A percentile compares a stretch with the other conserved stretches of the same genome.
These are phyloP conservation scores for Epichloe brachyelytri DNA, from an alignment of 2,329 filamentous ascomycete genomes.

Conservation along the genomic window DNA sequence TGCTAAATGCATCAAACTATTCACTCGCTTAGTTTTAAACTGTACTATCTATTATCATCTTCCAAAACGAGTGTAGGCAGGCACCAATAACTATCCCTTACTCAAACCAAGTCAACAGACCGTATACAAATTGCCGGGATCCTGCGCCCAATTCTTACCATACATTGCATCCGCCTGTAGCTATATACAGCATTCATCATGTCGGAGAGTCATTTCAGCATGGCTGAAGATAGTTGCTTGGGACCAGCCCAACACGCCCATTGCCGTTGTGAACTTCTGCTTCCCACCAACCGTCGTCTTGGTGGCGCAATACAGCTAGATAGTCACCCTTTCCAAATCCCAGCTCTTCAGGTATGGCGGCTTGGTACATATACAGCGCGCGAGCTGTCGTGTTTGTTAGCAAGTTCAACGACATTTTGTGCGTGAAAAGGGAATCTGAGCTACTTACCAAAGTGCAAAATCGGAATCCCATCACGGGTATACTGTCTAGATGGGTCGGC, in stretches of 20 bases:
- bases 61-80: neutral
- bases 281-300: slow-evolving; percentile 99
- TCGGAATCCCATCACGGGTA: slow-evolving; percentile 73
- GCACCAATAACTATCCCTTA: neutral
- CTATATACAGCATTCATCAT: slow-evolving; percentile 5
- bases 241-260: slow-evolving; percentile 47
- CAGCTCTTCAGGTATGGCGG: slow-evolving; percentile 89
- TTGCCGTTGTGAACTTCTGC: slow-evolving; percentile 70
- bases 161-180: neutral
- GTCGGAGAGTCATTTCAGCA: slow-evolving; percentile 18
- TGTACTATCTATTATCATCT: neutral
- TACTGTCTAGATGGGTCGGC: slow-evolving; percentile 72
- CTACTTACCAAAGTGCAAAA: slow-evolving; percentile 84
- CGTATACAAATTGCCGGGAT: slow-evolving; percentile 1
- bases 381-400: slow-evolving; percentile 47
- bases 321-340: slow-evolving; percentile 88
- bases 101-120: neutral
- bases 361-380: slow-evolving; percentile 86
- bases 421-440: slow-evolving; percentile 12
- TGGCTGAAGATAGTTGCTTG: slow-evolving; percentile 54
- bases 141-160: neutral
- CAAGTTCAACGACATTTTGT: neutral
- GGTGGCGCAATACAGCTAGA: slow-evolving; percentile 73
- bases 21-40: too few species aligned
- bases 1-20: too few species aligned